Base-by-base conservation (phyloP, 257 asterid species). In the Coffea eugenioides region DNA sequence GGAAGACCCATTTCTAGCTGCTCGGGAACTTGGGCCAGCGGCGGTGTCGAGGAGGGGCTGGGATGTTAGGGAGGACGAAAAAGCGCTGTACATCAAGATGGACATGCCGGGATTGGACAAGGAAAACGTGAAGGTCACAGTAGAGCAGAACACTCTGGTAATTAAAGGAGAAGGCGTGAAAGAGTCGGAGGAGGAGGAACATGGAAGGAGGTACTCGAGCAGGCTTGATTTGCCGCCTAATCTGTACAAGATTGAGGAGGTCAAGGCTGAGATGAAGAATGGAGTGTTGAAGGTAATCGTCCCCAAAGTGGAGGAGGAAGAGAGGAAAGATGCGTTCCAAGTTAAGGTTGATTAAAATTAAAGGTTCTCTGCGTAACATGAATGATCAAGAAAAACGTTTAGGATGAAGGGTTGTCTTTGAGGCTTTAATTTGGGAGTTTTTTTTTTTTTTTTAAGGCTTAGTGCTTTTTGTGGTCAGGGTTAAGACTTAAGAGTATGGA, bases 101-200 rank as follows among this genome's bases (percentile, higher is more conserved):
- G 91, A 88, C 67, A 88, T 88, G 91, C 90, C 91, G 0, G 91
- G 91, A 1, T 57, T 88, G 3, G 88, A 84, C 79, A 86, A 86
- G 75, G 90, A 86, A 25, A 75, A 86, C 4, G 91, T 86, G 14
- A 88, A 88, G 79, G 61, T 86, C 1, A 15, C 82, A 0, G 91
- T 88, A 41, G 90, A 88, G 49, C 75, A 82, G 81, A 82, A 83
- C 83, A 84, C 88, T 0, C 15, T 87, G 64, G 69, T 46, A 31
- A 73, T 87, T 14, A 69, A 74, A 41, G 88, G 88, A 2, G 83
- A 74, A 73, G 88, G 81, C 9, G 80, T 73, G 25, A 83, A 78
- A 41, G 90, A 82, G 31, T 69, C 70, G 4, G 78, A 69, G 57
- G 76, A 78, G 20, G 88, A 76, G 45, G 83, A 80, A 0, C 25